Conservation (phyloP, 2,329 filamentous ascomycete genomes). For the Mollisiaceae sp. region DNA sequence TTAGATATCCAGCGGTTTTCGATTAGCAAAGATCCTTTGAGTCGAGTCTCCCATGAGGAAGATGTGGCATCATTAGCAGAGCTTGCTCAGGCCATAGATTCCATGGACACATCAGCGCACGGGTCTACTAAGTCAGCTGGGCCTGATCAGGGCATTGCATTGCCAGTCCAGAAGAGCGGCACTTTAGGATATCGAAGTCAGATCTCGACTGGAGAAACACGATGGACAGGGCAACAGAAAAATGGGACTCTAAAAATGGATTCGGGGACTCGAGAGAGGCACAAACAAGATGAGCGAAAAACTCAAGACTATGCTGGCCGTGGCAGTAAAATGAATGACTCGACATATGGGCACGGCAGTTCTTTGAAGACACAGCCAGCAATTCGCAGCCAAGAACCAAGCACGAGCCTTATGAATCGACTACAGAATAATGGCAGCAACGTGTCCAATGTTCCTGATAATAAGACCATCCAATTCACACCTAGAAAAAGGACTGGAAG, state of each 20-base stretch:
- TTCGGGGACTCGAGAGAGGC: neutral
- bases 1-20: slow-evolving; percentile 13
- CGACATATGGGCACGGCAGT: neutral
- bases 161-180: neutral
- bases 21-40: slow-evolving; percentile 30
- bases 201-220: neutral
- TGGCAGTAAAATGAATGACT: neutral
- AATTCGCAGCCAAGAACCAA: neutral
- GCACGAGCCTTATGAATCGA: no score
- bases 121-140: neutral
- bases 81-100: slow-evolving; percentile 32
- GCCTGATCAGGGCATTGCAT: neutral
- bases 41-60: slow-evolving; percentile 35
- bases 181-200: neutral
- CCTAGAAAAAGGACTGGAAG: slow-evolving; percentile 14
- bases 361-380: neutral
- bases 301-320: neutral
- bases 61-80: slow-evolving; percentile 36
- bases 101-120: neutral
- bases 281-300: neutral
- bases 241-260: no score
- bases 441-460: neutral
- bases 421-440: neutral
- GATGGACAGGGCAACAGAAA: neutral
- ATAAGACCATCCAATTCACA: neutral